Evolutionary conservation across 2,329 filamentous ascomycete genomes (phyloP).

Genomic region (Pestalotiopsis sp.): DNA sequence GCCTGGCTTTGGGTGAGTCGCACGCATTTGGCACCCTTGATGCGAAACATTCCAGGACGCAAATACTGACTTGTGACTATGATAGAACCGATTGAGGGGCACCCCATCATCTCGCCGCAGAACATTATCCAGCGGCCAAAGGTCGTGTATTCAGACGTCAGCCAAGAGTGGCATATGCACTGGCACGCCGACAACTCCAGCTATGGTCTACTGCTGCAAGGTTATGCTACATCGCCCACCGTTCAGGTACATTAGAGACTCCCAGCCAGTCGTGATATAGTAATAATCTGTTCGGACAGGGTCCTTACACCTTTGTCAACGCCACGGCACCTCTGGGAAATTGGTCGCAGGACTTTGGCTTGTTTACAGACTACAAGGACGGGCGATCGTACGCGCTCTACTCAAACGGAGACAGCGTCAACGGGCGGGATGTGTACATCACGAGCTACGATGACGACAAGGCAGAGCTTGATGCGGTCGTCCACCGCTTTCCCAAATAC

Average conservation of each 20-base stretch:
- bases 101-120: conserved; percentile 53
- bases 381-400: conserved; percentile 57
- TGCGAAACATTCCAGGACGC: too few species aligned
- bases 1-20: conserved; percentile 51
- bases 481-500: conserved; percentile 58
- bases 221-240: conserved; percentile 50
- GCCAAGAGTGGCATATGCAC: conserved; percentile 58
- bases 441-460: conserved; percentile 53
- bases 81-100: conserved; percentile 50
- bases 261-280: background rate
- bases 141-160: conserved; percentile 56
- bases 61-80: background rate
- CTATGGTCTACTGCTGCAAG: conserved; percentile 57
- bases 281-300: conserved; percentile 34
- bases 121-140: conserved; percentile 64
- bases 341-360: conserved; percentile 63
- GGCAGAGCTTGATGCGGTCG: conserved; percentile 49
- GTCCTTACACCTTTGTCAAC: conserved; percentile 55
- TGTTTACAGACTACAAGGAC: conserved; percentile 61
- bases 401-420: conserved; percentile 55
- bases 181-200: conserved; percentile 62
- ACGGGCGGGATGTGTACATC: conserved; percentile 59
- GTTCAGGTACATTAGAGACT: background rate
- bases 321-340: conserved; percentile 58
- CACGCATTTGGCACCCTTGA: too few species aligned